These are phyloP conservation scores for Limtongia smithiae DNA, from an alignment of 805 yeast species.

Conservation along the genomic window DNA sequence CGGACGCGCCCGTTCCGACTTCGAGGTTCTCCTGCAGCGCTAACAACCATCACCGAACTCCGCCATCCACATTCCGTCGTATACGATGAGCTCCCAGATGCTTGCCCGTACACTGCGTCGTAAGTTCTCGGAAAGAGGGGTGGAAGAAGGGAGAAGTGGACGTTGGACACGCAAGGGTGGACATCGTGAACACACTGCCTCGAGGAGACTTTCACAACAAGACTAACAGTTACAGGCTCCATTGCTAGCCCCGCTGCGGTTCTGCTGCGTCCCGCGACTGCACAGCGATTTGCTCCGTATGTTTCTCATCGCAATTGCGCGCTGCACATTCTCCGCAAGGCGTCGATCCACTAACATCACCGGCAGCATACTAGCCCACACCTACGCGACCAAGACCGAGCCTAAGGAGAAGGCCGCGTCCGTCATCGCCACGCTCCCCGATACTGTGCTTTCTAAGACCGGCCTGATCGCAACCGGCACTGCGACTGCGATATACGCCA, in stretches of 20 bases:
- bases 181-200: too few species aligned
- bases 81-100: conserved; percentile 26
- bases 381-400: conserved; percentile 47
- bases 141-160: too few species aligned
- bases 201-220: too few species aligned
- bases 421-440: conserved; percentile 86
- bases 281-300: conserved; percentile 26
- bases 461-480: conserved; percentile 92
- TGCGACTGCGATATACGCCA: conserved; percentile 91
- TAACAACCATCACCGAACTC: too few species aligned
- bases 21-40: neutral
- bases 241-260: conserved; percentile 22
- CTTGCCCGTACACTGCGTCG: conserved; percentile 24
- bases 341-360: neutral
- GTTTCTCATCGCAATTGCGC: conserved; percentile 4
- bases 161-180: too few species aligned
- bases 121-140: conserved; percentile 5
- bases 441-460: conserved; percentile 80
- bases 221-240: conserved; percentile 9
- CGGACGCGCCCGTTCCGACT: neutral
- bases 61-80: too few species aligned
- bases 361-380: conserved; percentile 7
- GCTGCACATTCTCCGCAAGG: neutral
- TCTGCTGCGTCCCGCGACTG: conserved; percentile 11
- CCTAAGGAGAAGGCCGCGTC: conserved; percentile 90